Base-by-base conservation (phyloP, 371 early-diverging fungal species). In the Lichtheimia ramosa region DNA sequence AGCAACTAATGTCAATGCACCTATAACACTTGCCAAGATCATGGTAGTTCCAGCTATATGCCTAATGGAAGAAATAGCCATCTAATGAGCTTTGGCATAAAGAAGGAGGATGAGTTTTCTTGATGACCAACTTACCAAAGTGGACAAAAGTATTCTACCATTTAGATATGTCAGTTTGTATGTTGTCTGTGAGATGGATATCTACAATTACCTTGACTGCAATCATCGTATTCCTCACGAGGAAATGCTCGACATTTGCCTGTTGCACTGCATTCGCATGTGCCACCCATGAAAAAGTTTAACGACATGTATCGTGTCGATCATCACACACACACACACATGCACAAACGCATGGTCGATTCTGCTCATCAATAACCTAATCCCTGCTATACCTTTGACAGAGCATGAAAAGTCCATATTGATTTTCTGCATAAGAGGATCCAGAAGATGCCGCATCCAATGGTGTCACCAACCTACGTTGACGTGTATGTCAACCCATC, bases 201-300 rank as follows among this genome's bases (percentile, higher is more conserved):
- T 61, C 18, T 23, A n/a, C 10, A 18, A 1, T 46, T 59, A 68
- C 63, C 65, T 65, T 71, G 59, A 48, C 24, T 60, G 57, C 71
- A 71, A 41, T 71, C 70, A 43, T 34, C 40, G 16, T 61, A 39
- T 13, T 58, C 53, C 56, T n/a, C 52, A 48, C 63, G 51, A 54
- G 72, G 72, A 61, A 68, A 68, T 27, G 72, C 48, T 65, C 56
- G 52, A 62, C 72, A 72, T 46, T 68, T 66, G 23, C 66, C 65
- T n/a, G 69, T 65, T 43, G 50, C 41, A 63, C 68, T 60, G 42
- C 40, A 41, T 28, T 23, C 43, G 23, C 21, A 43, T 48, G 41
- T 15, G 13, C 23, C n/a, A 54, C 43, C 20, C 51, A 51, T 21
- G 24, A 15, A 51, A 23, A 23, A 23, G 25, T 23, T 23, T 23